These are phyloP conservation scores for Aspergillus novofumigatus DNA, from an alignment of 2,329 filamentous ascomycete species.

Conservation along the genomic window DNA sequence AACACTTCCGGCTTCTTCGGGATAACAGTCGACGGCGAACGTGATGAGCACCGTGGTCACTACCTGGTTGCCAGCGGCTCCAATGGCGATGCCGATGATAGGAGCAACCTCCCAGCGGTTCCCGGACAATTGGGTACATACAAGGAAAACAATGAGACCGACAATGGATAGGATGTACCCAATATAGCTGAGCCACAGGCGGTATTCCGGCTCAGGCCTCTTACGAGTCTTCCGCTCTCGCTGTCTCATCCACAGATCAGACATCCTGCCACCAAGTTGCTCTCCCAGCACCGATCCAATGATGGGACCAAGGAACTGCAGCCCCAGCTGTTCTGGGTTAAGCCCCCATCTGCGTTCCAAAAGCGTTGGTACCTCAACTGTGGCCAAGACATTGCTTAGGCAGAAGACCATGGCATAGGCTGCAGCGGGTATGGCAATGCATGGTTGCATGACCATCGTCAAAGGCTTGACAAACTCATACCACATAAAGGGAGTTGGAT, in stretches of 20 bases:
- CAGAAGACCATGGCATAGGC: constrained; percentile 58
- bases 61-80: constrained; percentile 57
- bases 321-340: constrained; percentile 55
- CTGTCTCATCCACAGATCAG: constrained; percentile 55
- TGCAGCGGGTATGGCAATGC: constrained; percentile 50
- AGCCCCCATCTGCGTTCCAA: constrained; percentile 54
- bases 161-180: constrained; percentile 51
- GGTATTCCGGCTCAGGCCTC: constrained; percentile 49
- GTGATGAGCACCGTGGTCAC: constrained; percentile 61
- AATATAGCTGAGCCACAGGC: constrained; percentile 56
- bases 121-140: constrained; percentile 48
- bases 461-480: constrained; percentile 53
- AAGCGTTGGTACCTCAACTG: constrained; percentile 58
- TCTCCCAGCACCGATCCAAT: constrained; percentile 58
- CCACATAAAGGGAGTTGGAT: constrained; percentile 46
- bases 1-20: constrained; percentile 52
- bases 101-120: constrained; percentile 54
- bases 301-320: constrained; percentile 57
- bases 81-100: constrained; percentile 52
- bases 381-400: constrained; percentile 51
- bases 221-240: constrained; percentile 27
- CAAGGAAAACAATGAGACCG: constrained; percentile 55
- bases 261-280: constrained; percentile 54
- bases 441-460: constrained; percentile 43
- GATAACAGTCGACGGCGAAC: constrained; percentile 57